Base-by-base conservation (phyloP, 2,329 filamentous ascomycete genomes). In the Neurospora sp. region DNA sequence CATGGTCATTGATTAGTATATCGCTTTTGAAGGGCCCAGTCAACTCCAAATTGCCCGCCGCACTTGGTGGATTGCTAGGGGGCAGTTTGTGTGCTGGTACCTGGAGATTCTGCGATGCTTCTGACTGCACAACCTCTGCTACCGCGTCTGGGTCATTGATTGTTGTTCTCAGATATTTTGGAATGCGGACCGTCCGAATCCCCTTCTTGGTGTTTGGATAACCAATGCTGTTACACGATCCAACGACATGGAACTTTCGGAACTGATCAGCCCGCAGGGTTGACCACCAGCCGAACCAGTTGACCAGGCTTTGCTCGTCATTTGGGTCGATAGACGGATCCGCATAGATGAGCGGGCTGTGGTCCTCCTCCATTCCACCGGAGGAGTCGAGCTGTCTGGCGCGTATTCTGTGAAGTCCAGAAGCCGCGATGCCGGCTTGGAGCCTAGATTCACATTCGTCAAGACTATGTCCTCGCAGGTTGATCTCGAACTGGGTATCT, bases 261-360 rank as follows among this genome's bases (percentile, higher is more conserved):
- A 83, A 86, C 52, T 78, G 77, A 70, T 88, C 83, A 41, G 87
- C 74, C 38, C 83, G 82, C 69, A 77, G 71, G 39, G 81, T 78
- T 0, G 86, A 81, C 88, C 87, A 90, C 77, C 81, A 85, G 1
- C 85, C 86, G 75, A 89, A 90, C 84, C 86, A 89, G 72, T 88
- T 87, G 10, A 89, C 82, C 37, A 90, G 78, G 70, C 84, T 88
- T 74, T 88, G 85, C 74, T 90, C 88, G 71, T 90, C 87, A 69
- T 86, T 85, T 0, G 82, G 80, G 69, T 88, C 83, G 66, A 90
- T 85, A 1, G 72, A 76, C 3, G 79, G 74, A 15, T 83, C 82
- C 0, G 84, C 84, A 75, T 82, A 83, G 1, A 85, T 75, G 6
- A 89, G 74, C 3, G 82, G 79, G 28, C 75, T 77, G 6, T 75